Percentiles rank a stretch among this genome's conserved stretches.
These are phyloP conservation scores for Xylaria sp. DNA, from an alignment of 2,329 filamentous ascomycete genomes.

Conservation along the genomic window DNA sequence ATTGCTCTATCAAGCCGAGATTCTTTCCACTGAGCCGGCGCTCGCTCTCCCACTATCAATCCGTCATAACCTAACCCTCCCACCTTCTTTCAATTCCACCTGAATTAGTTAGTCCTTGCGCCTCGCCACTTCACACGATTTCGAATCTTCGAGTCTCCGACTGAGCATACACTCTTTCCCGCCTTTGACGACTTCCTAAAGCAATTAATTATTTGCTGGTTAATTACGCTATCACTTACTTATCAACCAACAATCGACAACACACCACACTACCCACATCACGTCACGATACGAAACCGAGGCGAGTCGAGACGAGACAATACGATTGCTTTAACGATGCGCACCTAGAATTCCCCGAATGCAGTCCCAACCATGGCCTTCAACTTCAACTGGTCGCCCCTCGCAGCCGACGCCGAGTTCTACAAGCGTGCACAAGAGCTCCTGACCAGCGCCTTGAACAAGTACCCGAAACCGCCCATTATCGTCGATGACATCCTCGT, in stretches of 20 bases:
- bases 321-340: conserved; percentile 39
- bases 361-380: conserved; percentile 83
- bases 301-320: conserved; percentile 3
- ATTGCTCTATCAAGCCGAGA: conserved; percentile 30
- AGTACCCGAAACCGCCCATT: conserved; percentile 96
- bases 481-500: conserved; percentile 99
- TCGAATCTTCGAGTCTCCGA: neutral
- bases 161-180: conserved; percentile 9
- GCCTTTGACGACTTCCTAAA: conserved; percentile 26
- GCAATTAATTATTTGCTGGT: conserved; percentile 4
- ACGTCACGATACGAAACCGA: conserved; percentile 15
- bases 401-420: conserved; percentile 93
- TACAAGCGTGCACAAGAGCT: conserved; percentile 93
- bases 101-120: conserved; percentile 21
- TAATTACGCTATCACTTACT: neutral
- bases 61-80: neutral
- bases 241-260: neutral
- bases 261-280: conserved; percentile 19
- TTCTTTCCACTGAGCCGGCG: conserved; percentile 24
- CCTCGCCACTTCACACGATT: conserved; percentile 12
- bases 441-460: conserved; percentile 94
- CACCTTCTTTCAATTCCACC: conserved; percentile 12
- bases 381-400: conserved; percentile 99
- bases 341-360: conserved; percentile 42
- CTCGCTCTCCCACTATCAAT: conserved; percentile 15